Base-by-base conservation (phyloP, 176 grass and related monocot species). In the Paspalum vaginatum region DNA sequence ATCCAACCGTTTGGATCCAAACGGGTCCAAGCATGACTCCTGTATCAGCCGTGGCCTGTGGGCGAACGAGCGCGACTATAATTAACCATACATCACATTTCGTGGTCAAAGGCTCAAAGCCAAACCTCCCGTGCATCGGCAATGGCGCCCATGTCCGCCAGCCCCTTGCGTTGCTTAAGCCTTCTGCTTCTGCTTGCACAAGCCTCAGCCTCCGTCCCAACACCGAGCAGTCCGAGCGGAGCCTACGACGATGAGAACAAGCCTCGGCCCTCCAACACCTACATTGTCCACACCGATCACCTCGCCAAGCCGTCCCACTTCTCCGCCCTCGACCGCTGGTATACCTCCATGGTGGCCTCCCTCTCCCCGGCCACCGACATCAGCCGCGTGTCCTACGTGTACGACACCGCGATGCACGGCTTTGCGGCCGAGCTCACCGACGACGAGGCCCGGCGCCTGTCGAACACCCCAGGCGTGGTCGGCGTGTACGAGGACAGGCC, bases 331-430 rank as follows among this genome's bases (percentile, higher is more conserved):
- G 32, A 18, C 3, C 52, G 61, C 7, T 81, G 85, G 78, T 81
- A 87, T 52, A 6, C 25, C 44, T 76, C 70, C 61, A 75, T 87
- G 52, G 38, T 87, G 59, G 40, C 42, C 21, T 80, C 58, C 40
- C 16, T 24, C 10, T 20, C 66, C 24, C 51, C 42, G 12, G 24
- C 44, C 18, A 11, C 47, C 21, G 43, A 65, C 8, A 11, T 59
- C 58, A 25, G 17, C 9, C 42, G 74, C 48, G 37, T 89, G 14
- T 20, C 75, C 0, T 75, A 89, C 68, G 61, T 62, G 6, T 89
- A 85, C 69, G 66, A 68, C 49, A 85, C 67, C 24, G 75, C 60
- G 40, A 20, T 80, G 20, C 81, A 89, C 43, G 87, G 87, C 49
- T 89, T 85, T 22, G 87, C 81, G 0, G 81, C 40, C 11, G 52